A percentile compares a stretch with the other conserved stretches of the same genome.
These are phyloP conservation scores for Chimonanthus salicifolius DNA, from an alignment of 164 flowering plant species.

Conservation along the genomic window DNA sequence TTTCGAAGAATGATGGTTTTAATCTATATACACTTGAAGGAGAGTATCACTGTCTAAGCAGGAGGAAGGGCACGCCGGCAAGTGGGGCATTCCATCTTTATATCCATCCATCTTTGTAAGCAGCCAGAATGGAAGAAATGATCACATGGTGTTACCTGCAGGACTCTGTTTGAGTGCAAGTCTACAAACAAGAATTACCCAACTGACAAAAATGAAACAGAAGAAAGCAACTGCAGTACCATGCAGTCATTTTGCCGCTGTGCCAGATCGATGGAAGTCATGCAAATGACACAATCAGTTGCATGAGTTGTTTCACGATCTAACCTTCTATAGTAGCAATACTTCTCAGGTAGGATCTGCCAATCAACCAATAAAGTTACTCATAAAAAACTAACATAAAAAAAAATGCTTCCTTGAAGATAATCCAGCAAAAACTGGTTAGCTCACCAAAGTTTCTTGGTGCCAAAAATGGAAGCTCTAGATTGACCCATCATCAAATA, in stretches of 20 bases:
- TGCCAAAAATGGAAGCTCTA: too few species aligned
- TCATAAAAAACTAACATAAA: not conserved
- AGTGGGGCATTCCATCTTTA: conserved; percentile 99
- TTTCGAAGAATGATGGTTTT: conserved; percentile 13
- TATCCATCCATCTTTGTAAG: conserved; percentile 98
- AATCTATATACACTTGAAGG: conserved; percentile 18
- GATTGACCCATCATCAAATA: too few species aligned
- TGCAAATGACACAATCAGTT: conserved; percentile 93
- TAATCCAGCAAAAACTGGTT: too few species aligned
- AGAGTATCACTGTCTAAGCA: conserved; percentile 32
- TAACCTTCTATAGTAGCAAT: conserved; percentile 71
- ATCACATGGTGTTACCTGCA: conserved; percentile 97
- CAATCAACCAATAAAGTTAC: conserved; percentile 13
- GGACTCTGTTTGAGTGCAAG: conserved; percentile 1
- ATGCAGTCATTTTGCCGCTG: conserved; percentile 78
- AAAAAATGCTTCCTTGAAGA: too few species aligned
- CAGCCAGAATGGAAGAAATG: conserved; percentile 97
- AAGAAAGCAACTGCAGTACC: conserved; percentile 37
- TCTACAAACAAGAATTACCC: not conserved
- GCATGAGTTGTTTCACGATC: conserved; percentile 45
- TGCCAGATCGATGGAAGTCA: conserved; percentile 76
- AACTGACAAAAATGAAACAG: not conserved
- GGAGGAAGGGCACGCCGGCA: conserved; percentile 94
- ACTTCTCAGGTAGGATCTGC: conserved; percentile 96
- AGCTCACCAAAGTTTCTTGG: too few species aligned